Conservation (phyloP, 2,329 filamentous ascomycete genomes). For the Pseudogymnoascus sp. region DNA sequence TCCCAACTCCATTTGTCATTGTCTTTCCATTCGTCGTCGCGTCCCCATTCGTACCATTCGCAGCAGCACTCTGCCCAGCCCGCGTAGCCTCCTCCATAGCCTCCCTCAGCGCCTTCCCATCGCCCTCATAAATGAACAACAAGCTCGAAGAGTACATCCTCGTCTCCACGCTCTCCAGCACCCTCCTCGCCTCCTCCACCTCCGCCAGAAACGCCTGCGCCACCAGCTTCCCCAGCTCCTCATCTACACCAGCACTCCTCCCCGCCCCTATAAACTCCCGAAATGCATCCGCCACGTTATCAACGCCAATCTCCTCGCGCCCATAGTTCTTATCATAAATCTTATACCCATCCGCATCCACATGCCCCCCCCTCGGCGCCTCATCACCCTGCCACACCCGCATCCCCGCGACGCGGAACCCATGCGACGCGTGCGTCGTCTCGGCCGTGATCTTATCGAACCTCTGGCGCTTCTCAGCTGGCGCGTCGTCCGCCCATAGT, state of each 20-base stretch:
- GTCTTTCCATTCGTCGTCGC: slow-evolving; percentile 19
- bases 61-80: slow-evolving; percentile 24
- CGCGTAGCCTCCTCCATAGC: slow-evolving; percentile 30
- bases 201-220: slow-evolving; percentile 48
- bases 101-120: slow-evolving; percentile 44
- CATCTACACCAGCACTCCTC: slow-evolving; percentile 47
- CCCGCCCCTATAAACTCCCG: slow-evolving; percentile 52
- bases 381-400: slow-evolving; percentile 52
- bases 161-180: slow-evolving; percentile 49
- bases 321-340: slow-evolving; percentile 60
- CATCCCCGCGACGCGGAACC: slow-evolving; percentile 61
- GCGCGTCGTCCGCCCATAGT: slow-evolving; percentile 73
- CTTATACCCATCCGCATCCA: slow-evolving; percentile 48
- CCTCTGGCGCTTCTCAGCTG: slow-evolving; percentile 49
- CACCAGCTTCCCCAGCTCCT: slow-evolving; percentile 49
- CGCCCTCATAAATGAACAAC: slow-evolving; percentile 58
- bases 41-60: slow-evolving; percentile 20
- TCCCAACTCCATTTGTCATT: slow-evolving; percentile 12
- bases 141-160: slow-evolving; percentile 53
- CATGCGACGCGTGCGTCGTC: slow-evolving; percentile 53
- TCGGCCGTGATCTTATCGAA: slow-evolving; percentile 52
- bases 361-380: slow-evolving; percentile 43
- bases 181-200: slow-evolving; percentile 44
- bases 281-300: slow-evolving; percentile 49
- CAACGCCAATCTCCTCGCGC: slow-evolving; percentile 42